A percentile compares a stretch with the other conserved stretches of the same genome.
Evolutionary conservation across 2,329 filamentous ascomycete genomes (phyloP).

Genomic region (Pseudocercospora fijiensis): DNA sequence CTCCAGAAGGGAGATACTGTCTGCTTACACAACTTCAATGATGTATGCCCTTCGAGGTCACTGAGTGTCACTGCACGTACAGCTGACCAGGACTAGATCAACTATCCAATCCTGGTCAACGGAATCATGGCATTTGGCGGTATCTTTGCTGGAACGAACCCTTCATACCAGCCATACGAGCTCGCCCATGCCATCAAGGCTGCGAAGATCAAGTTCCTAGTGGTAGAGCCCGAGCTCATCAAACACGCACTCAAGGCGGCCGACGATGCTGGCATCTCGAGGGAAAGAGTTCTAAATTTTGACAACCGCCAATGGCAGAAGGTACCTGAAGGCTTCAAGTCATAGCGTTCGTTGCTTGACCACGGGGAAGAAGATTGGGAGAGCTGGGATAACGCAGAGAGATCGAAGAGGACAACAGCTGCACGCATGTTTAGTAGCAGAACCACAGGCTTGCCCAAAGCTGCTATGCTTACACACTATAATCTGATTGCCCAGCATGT

Average conservation of each 20-base stretch:
- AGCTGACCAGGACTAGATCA: conserved; percentile 10
- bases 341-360: conserved; percentile 39
- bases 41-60: conserved; percentile 31
- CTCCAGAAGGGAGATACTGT: conserved; percentile 53
- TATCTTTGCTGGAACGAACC: conserved; percentile 40
- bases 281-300: conserved; percentile 47
- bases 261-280: conserved; percentile 39
- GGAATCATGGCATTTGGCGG: conserved; percentile 36
- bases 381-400: conserved; percentile 43
- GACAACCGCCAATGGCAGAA: conserved; percentile 26
- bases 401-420: conserved; percentile 48
- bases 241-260: conserved; percentile 41
- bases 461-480: conserved; percentile 56
- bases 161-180: conserved; percentile 38
- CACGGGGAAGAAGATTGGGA: conserved; percentile 51
- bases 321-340: conserved; percentile 25
- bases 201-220: conserved; percentile 33
- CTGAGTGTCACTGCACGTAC: not conserved
- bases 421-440: conserved; percentile 56
- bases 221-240: conserved; percentile 37
- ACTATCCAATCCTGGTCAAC: conserved; percentile 31
- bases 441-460: conserved; percentile 58
- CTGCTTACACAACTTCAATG: conserved; percentile 51
- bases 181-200: conserved; percentile 36
- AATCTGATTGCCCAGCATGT: conserved; percentile 58